phyloP scores from a whole-genome alignment of 1,284 basidiomycete genomes.

The Trametes hirsuta region DNA sequence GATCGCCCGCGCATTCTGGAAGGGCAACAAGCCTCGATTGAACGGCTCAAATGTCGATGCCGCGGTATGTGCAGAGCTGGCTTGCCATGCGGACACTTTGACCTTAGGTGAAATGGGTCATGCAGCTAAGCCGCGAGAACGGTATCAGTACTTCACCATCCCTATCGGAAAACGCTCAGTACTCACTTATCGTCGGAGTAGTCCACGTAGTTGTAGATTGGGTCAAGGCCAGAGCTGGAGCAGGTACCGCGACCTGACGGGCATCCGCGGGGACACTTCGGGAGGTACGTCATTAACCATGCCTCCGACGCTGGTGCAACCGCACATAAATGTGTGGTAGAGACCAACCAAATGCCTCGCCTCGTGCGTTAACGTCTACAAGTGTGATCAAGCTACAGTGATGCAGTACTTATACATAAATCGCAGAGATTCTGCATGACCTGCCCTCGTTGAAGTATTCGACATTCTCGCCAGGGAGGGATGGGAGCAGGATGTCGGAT shows the following conservation, averaged over 20 bases:
- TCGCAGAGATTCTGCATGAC: slow-evolving; percentile 10
- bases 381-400: not conserved
- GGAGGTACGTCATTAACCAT: slow-evolving; percentile 53
- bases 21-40: not conserved
- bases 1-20: not conserved
- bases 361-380: slow-evolving; percentile 56
- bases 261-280: slow-evolving; percentile 49
- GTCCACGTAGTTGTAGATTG: slow-evolving; percentile 44
- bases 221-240: slow-evolving; percentile 39
- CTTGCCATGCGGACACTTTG: slow-evolving; percentile 45
- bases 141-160: not conserved
- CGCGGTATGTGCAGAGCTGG: slow-evolving; percentile 52
- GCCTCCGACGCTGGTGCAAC: slow-evolving; percentile 53
- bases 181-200: slow-evolving; percentile 29
- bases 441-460: slow-evolving; percentile 50
- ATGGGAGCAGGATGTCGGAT: slow-evolving; percentile 52
- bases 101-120: slow-evolving; percentile 49
- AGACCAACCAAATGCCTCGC: slow-evolving; percentile 61
- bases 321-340: slow-evolving; percentile 64
- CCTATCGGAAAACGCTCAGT: too few relatives aligned
- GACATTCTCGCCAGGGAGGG: slow-evolving; percentile 51
- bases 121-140: slow-evolving; percentile 38
- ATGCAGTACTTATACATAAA: not conserved
- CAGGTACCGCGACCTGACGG: slow-evolving; percentile 52
- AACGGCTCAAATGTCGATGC: slow-evolving; percentile 33